Base-by-base conservation (phyloP, 495 filamentous ascomycete species). In the Penicillium odoratum region DNA sequence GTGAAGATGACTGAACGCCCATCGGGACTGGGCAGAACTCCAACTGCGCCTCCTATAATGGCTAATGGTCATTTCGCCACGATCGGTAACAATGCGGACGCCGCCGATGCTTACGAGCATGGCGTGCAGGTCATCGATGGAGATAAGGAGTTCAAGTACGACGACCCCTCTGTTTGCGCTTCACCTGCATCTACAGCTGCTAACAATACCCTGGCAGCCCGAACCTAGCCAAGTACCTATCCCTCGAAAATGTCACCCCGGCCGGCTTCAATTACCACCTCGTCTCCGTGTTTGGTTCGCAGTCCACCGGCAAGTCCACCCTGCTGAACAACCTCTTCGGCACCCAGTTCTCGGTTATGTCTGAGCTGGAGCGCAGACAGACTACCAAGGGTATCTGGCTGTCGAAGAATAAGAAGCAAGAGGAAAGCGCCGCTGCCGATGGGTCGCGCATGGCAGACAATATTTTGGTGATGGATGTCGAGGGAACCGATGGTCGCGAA, bases 301-400 rank as follows among this genome's bases (percentile, higher is more conserved):
- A 98, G 79, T 98, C 95, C 48, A 98, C 94, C 7, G 94, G 94
- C 53, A 98, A 98, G 79, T 97, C 93, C 13, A 98, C 94, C 28
- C 81, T 98, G 18, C 86, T 98, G 56, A 98, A 98, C 77, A 82
- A 93, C 74, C 84, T 98, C 33, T 98, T 98, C 70, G 92, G 92
- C 51, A 98, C 94, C 47, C 81, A 93, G 55, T 98, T 98, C 79
- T 91, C 88, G 46, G 93, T 98, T 55, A 98, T 98, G 94, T 88
- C 90, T 57, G 94, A 98, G 75, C 58, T 76, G 57, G 91, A 96
- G 64, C 85, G 94, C 52, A 85, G 90, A 61, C 94, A 98, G 78
- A 98, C 94, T 0, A 98, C 94, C 40, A 98, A 98, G 78, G 94
- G 94, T 63, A 98, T 98, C 70, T 98, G 94, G 94, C 85, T 98